phyloP scores from a whole-genome alignment of 2,329 filamentous ascomycete species.

The Onygenales sp. region DNA sequence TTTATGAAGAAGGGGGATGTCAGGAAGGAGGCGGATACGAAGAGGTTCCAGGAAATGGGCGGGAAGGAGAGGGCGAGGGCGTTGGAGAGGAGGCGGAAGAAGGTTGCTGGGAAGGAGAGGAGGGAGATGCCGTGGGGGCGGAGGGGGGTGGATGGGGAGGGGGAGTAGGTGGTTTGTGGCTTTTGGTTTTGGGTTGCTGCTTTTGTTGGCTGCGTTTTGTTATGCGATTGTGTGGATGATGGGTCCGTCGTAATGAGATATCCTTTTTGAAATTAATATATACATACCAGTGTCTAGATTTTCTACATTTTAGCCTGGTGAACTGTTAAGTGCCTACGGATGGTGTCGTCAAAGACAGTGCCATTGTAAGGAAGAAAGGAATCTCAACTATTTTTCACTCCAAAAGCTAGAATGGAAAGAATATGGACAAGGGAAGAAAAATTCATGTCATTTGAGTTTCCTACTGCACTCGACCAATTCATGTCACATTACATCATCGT shows the following conservation, averaged over 20 bases:
- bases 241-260: too few species aligned
- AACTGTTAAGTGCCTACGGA: too few species aligned
- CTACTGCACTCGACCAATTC: neutral
- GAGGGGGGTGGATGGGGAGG: slow-evolving; percentile 23
- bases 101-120: slow-evolving; percentile 76
- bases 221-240: neutral
- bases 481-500: slow-evolving; percentile 4
- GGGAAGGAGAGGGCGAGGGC: slow-evolving; percentile 73
- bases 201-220: neutral
- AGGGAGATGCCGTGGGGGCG: slow-evolving; percentile 57
- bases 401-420: too few species aligned
- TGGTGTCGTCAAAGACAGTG: too few species aligned
- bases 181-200: neutral
- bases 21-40: slow-evolving; percentile 73
- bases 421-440: neutral
- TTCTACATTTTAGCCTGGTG: too few species aligned
- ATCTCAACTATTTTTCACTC: too few species aligned
- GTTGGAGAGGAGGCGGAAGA: slow-evolving; percentile 83
- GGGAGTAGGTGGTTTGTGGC: neutral
- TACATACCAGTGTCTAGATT: too few species aligned
- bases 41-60: slow-evolving; percentile 75
- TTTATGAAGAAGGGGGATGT: slow-evolving; percentile 88
- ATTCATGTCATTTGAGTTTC: neutral
- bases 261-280: too few species aligned
- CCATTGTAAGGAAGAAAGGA: too few species aligned